A percentile compares a stretch with the other conserved stretches of the same genome.
Conservation (phyloP, 2,329 filamentous ascomycete genomes). For the Raffaelea ambrosiae region DNA sequence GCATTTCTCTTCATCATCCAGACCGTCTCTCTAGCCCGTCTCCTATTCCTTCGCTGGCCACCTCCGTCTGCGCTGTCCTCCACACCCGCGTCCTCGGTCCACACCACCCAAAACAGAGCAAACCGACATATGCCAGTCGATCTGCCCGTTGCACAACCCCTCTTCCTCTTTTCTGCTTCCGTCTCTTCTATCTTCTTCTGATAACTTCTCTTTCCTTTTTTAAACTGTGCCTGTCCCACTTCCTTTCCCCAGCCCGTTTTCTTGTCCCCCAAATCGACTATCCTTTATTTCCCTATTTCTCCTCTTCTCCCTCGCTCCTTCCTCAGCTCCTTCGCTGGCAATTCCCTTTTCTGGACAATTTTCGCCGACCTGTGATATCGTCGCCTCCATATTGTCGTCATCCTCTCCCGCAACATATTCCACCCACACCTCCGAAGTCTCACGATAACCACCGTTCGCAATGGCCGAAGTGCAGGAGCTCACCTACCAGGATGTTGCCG, state of each 20-base stretch:
- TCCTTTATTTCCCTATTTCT: neutral
- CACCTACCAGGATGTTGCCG: constrained; percentile 73
- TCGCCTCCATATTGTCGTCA: constrained; percentile 2
- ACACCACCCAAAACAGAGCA: too few relatives aligned
- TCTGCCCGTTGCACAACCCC: too few relatives aligned
- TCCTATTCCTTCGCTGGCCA: too few relatives aligned
- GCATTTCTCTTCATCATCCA: constrained; percentile 5
- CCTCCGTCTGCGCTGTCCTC: neutral
- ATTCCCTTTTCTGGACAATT: neutral
- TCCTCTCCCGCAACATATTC: neutral
- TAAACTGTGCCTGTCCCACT: neutral
- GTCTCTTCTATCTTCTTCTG: neutral
- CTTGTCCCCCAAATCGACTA: too few relatives aligned
- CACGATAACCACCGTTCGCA: constrained; percentile 24
- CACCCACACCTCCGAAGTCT: neutral
- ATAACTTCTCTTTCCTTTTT: neutral
- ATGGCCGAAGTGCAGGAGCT: constrained; percentile 34
- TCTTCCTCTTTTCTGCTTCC: too few relatives aligned
- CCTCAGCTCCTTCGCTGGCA: neutral
- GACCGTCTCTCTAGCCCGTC: too few relatives aligned
- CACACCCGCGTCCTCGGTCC: too few relatives aligned
- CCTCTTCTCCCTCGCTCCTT: neutral
- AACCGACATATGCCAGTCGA: too few relatives aligned
- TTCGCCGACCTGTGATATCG: neutral
- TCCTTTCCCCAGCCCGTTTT: neutral